Percentiles rank a stretch among this genome's conserved stretches.
phyloP scores from a whole-genome alignment of 1,139 yeast genomes.

The Geotrichum australiense region DNA sequence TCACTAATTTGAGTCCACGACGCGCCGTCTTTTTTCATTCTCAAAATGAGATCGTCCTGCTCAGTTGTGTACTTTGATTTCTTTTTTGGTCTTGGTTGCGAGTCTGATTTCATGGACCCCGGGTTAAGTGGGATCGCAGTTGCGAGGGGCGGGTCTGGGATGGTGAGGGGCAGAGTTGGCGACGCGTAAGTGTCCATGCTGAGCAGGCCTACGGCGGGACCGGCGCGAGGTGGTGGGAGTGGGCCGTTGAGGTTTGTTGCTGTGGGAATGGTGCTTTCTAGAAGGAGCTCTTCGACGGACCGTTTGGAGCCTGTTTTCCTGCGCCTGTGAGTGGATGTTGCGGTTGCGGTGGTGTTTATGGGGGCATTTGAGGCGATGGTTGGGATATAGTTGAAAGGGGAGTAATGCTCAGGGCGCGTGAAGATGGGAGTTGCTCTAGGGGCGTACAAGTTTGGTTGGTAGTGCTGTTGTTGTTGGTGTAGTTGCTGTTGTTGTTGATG shows the following conservation, averaged over 20 bases:
- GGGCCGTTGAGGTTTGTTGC: constrained; percentile 17
- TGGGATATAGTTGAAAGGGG: constrained; percentile 23
- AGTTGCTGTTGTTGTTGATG: too few species aligned
- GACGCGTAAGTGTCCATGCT: constrained; percentile 13
- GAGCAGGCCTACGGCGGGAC: constrained; percentile 13
- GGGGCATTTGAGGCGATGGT: constrained; percentile 24
- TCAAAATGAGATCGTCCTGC: constrained; percentile 61
- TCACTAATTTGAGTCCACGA: constrained; percentile 74
- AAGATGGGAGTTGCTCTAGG: constrained; percentile 7
- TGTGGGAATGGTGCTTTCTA: constrained; percentile 27
- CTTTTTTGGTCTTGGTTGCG: constrained; percentile 48
- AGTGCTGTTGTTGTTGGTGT: constrained; percentile 6
- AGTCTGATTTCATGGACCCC: constrained; percentile 32
- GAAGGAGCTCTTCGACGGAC: constrained; percentile 28
- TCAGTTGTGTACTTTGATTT: constrained; percentile 60
- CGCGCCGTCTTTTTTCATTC: constrained; percentile 55
- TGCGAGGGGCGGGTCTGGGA: constrained; percentile 34
- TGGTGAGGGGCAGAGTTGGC: constrained; percentile 27
- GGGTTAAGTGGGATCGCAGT: constrained; percentile 33
- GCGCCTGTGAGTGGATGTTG: constrained; percentile 21
- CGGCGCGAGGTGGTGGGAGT: constrained; percentile 7
- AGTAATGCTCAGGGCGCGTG: constrained; percentile 10
- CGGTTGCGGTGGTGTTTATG: constrained; percentile 18
- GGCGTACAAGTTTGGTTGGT: constrained; percentile 4
- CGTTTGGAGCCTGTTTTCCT: constrained; percentile 29